Base-by-base conservation (phyloP, 1,284 basidiomycete genomes). In the Cryptococcus maquisensis region DNA sequence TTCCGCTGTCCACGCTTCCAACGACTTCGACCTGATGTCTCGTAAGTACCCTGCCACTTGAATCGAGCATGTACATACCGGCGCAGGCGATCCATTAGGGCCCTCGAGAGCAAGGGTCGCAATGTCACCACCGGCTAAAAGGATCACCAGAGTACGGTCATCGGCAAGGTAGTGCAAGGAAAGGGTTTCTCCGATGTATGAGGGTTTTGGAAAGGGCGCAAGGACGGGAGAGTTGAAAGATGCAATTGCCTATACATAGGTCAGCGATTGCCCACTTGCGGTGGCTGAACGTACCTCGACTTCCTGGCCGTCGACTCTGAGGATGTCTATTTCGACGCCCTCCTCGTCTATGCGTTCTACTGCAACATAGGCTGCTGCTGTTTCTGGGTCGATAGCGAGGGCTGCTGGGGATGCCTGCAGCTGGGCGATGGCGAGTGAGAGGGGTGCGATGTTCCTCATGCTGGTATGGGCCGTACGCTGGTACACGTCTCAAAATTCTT, bases 1-100 rank as follows among this genome's bases (percentile, higher is more conserved):
- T 86, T 0, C 90, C 92, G 24, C 84, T 81, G 55, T 96, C 91
- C 15, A 98, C 83, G 0, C 86, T 86, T 4, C 95, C 94, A 49
- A 93, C 85, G 5, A 90, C 81, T 61, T 93, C 88, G 44, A 82
- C 76, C 84, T 74, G 47, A 48, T 23, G 37, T 28, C n/a, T 26
- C 24, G 18, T 40, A 21, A 38, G 36, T 26, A 16, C 13, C 16
- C 16, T 45, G 28, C 18, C 42, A 5, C 12, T 28, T 18, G 32
- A 13, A 32, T 37, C n/a, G 37, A 43, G 4, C 15, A 2, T 3
- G 39, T 24, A 39, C 20, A 35, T 21, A 37, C 44, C 15, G 36
- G 53, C 12, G 47, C 41, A 16, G 32, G 43, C n/a, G 81, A 79
- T 35, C 84, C 82, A 47, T 85, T 83, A 16, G 57, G 54, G 5